Base-by-base conservation (phyloP, 2,329 filamentous ascomycete species). In the Huntiella moniliformis region DNA sequence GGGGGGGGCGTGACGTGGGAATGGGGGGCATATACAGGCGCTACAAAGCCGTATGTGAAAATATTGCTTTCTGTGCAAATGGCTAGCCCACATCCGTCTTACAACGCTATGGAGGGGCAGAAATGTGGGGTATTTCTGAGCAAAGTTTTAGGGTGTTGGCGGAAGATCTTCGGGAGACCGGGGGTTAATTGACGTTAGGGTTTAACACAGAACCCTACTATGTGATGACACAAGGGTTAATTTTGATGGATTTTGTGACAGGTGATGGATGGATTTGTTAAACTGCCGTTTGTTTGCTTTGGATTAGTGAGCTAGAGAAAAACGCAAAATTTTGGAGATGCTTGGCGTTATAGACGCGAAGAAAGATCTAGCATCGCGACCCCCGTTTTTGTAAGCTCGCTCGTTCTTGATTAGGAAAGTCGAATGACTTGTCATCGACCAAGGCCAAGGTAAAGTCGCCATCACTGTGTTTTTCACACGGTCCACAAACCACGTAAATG, bases 51-150 rank as follows among this genome's bases (percentile, higher is more conserved):
- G 36, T 42, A 43, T 39, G 41, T 45, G 44, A 46, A 46, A 49
- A 49, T 46, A 49, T 49, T 49, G 39, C 46, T 32, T 49, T 49
- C 40, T 49, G 47, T 49, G 47, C 43, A 38, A 37, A 32, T 18
- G 17, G 36, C 45, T 38, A 28, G 15, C 43, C 43, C 36, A 45
- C 39, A 42, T 39, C 37, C 39, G 22, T 28, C 22, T 28, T 28
- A 28, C 22, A 28, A 28, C 22, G 22, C 22, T 28, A 46, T 49
- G 47, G 47, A 49, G 47, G 47, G 47, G 47, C 43, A 49, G 28
- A 38, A 17, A 43, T 49, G 47, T 49, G 47, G 47, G 47, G 47
- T 36, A 40, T 6, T 17, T 12, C 32, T 40, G 34, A 39, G 40
- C 47, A 49, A 46, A 46, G 43, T 49, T 49, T 49, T 49, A 43